Percentiles rank a stretch among this genome's conserved stretches.
Evolutionary conservation across 2,329 filamentous ascomycete genomes (phyloP).

Genomic region (Dactylellina drechsleri): DNA sequence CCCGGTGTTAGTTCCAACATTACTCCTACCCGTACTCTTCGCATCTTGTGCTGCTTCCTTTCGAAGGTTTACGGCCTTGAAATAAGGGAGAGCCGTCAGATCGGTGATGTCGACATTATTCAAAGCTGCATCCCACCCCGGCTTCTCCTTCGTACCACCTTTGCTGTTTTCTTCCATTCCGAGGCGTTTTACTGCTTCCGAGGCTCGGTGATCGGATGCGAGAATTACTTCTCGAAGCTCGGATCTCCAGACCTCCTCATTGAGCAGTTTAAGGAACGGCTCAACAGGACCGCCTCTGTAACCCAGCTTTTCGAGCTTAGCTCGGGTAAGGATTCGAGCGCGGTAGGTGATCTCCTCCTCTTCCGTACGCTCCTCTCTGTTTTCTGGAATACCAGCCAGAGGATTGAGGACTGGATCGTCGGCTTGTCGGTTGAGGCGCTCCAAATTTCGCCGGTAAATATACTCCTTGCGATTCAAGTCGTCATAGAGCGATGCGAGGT

Average conservation of each 20-base stretch:
- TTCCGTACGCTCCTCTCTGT: constrained; percentile 19
- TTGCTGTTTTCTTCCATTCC: neutral
- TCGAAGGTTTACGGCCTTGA: constrained; percentile 12
- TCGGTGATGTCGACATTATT: constrained; percentile 24
- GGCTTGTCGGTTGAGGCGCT: constrained; percentile 25
- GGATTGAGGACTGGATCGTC: constrained; percentile 33
- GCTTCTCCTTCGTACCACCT: neutral
- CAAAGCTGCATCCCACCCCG: neutral
- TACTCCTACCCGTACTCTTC: neutral
- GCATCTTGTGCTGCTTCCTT: neutral
- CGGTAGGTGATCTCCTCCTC: constrained; percentile 31
- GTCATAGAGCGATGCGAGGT: constrained; percentile 12
- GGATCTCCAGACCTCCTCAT: constrained; percentile 22
- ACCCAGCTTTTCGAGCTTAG: constrained; percentile 29
- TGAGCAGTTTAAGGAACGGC: constrained; percentile 23
- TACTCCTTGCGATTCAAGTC: constrained; percentile 34
- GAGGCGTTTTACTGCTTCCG: constrained; percentile 1
- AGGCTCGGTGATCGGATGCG: constrained; percentile 13
- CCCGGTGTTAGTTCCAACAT: neutral
- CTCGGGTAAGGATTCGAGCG: constrained; percentile 23
- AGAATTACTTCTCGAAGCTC: constrained; percentile 33
- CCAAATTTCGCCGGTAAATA: constrained; percentile 22
- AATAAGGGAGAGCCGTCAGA: constrained; percentile 28
- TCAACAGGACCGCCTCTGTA: constrained; percentile 19
- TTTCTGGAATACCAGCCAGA: constrained; percentile 15